Evolutionary conservation across 768 basidiomycete genomes (phyloP).

Genomic region (Phylloporus sp.): DNA sequence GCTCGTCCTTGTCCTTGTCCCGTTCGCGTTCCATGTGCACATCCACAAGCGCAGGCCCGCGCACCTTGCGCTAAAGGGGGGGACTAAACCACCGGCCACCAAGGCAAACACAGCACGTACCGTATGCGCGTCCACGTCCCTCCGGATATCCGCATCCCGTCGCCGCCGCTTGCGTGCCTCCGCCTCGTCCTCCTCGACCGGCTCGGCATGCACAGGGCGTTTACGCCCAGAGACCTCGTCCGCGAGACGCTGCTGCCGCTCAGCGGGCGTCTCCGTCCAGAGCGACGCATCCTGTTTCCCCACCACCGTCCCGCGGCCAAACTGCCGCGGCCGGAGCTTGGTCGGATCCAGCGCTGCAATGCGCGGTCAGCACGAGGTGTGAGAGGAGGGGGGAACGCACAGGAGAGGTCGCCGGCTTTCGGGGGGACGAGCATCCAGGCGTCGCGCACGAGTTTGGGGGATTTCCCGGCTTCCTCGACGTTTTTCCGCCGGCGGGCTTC

Average conservation of each 20-base stretch:
- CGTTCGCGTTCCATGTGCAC: slow-evolving; percentile 42
- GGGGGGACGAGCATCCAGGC: slow-evolving; percentile 99
- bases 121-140: slow-evolving; percentile 76
- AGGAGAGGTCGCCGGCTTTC: slow-evolving; percentile 71
- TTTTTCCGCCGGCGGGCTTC: slow-evolving; percentile 75
- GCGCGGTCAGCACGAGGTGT: not conserved
- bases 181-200: slow-evolving; percentile 42
- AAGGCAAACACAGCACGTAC: slow-evolving; percentile 38
- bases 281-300: slow-evolving; percentile 55
- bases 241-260: slow-evolving; percentile 84
- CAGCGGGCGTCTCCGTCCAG: slow-evolving; percentile 98
- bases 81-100: not conserved
- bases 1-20: slow-evolving; percentile 45
- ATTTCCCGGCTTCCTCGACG: slow-evolving; percentile 75
- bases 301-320: slow-evolving; percentile 54
- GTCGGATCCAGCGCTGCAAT: slow-evolving; percentile 77
- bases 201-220: slow-evolving; percentile 66
- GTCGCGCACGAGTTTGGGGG: slow-evolving; percentile 77
- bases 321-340: slow-evolving; percentile 76
- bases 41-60: slow-evolving; percentile 53
- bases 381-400: slow-evolving; percentile 44
- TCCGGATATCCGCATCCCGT: slow-evolving; percentile 65
- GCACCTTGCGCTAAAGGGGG: slow-evolving; percentile 39
- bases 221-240: slow-evolving; percentile 95
- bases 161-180: slow-evolving; percentile 52